Percentiles rank a stretch among this genome's conserved stretches.
These are phyloP conservation scores for Antarctomyces pellizariae DNA, from an alignment of 495 filamentous ascomycete species.

Conservation along the genomic window DNA sequence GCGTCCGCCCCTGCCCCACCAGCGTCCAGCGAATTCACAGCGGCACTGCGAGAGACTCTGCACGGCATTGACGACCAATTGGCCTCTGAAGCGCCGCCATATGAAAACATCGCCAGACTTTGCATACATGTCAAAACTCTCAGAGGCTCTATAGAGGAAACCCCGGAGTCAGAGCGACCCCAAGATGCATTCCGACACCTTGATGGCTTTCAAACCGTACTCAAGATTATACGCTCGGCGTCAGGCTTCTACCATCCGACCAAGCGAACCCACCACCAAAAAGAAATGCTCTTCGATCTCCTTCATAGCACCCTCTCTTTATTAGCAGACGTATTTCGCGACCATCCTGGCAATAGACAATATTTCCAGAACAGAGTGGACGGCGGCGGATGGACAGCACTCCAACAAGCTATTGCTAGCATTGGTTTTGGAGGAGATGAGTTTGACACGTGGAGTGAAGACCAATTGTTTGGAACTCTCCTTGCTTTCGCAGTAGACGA, in stretches of 20 bases:
- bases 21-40: constrained; percentile 29
- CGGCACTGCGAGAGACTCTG: constrained; percentile 33
- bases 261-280: constrained; percentile 33
- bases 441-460: constrained; percentile 34
- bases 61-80: constrained; percentile 6
- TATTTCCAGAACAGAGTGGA: constrained; percentile 57
- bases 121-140: constrained; percentile 19
- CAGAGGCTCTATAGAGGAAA: constrained; percentile 24
- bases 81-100: no score
- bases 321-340: constrained; percentile 50
- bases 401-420: constrained; percentile 43
- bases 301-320: constrained; percentile 46
- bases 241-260: constrained; percentile 47
- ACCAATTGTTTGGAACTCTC: constrained; percentile 67
- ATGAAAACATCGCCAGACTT: no score
- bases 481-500: constrained; percentile 65
- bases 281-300: constrained; percentile 38
- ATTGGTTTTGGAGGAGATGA: constrained; percentile 33
- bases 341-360: constrained; percentile 65
- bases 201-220: constrained; percentile 52
- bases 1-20: constrained; percentile 25
- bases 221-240: constrained; percentile 40
- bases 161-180: constrained; percentile 18
- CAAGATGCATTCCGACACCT: constrained; percentile 70
- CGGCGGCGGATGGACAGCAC: constrained; percentile 51